A percentile compares a stretch with the other conserved stretches of the same genome.
Evolutionary conservation across 1,139 yeast genomes (phyloP).

Genomic region (Komagataea norvegica): DNA sequence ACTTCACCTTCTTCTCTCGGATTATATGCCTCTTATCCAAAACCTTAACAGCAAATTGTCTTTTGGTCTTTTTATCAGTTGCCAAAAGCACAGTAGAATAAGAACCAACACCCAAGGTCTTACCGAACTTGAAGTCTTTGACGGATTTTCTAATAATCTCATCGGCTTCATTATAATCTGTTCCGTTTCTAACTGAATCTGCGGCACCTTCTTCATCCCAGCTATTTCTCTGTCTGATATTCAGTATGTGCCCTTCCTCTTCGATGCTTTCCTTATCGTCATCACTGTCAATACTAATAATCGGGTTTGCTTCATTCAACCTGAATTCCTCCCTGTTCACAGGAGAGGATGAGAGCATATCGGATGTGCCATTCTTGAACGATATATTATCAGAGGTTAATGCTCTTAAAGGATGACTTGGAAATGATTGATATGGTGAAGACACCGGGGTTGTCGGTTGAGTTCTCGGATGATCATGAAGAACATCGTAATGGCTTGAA

Average conservation of each 20-base stretch:
- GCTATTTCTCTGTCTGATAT: conserved; percentile 9
- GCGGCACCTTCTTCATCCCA: conserved; percentile 47
- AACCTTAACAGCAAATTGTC: conserved; percentile 69
- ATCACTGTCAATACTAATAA: conserved; percentile 6
- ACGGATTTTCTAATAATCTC: conserved; percentile 51
- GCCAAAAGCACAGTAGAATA: conserved; percentile 75
- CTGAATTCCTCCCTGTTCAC: neutral
- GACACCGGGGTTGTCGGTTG: conserved; percentile 25
- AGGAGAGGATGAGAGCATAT: conserved; percentile 7
- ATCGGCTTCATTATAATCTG: conserved; percentile 35
- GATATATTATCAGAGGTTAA: conserved; percentile 23
- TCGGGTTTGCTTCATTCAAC: conserved; percentile 3
- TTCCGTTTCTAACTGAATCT: conserved; percentile 40
- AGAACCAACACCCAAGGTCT: conserved; percentile 75
- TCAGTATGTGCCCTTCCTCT: conserved; percentile 3
- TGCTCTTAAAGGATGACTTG: conserved; percentile 25
- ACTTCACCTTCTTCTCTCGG: conserved; percentile 72
- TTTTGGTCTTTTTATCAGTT: conserved; percentile 49
- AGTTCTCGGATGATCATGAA: conserved; percentile 10
- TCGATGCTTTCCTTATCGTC: conserved; percentile 7
- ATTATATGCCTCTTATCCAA: conserved; percentile 71
- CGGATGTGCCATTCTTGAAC: conserved; percentile 12
- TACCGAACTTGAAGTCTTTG: conserved; percentile 67
- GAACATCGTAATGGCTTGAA: conserved; percentile 20
- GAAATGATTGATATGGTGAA: conserved; percentile 20